These are phyloP conservation scores for Auriculariales sp. DNA, from an alignment of 768 basidiomycete genomes.

Conservation along the genomic window DNA sequence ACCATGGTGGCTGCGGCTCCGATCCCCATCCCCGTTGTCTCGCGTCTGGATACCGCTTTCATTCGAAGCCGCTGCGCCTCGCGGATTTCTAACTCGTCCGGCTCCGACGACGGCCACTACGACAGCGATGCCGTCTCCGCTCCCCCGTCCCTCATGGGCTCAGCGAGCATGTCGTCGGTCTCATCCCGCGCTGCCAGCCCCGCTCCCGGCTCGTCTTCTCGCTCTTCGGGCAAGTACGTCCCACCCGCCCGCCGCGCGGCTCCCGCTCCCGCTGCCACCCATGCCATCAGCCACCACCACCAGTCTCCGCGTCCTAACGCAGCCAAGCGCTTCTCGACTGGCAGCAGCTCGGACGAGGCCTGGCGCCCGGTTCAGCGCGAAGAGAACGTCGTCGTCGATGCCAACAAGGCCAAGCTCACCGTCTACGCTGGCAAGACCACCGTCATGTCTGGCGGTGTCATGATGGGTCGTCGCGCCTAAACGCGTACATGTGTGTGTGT, in stretches of 20 bases:
- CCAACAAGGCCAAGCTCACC: constrained; percentile 61
- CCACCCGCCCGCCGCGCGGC: constrained; percentile 30
- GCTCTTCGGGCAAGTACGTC: constrained; percentile 55
- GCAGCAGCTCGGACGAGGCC: constrained; percentile 21
- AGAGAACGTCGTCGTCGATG: constrained; percentile 59
- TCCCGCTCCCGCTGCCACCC: constrained; percentile 13
- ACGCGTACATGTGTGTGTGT: too few species aligned
- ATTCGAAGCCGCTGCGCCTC: neutral
- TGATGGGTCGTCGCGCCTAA: constrained; percentile 24
- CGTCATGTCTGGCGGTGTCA: constrained; percentile 75
- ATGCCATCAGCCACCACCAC: constrained; percentile 17
- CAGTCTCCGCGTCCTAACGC: constrained; percentile 2
- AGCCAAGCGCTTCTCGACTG: neutral
- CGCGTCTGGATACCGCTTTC: neutral
- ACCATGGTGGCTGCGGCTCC: too few species aligned
- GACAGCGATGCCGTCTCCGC: neutral
- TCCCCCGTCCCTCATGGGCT: constrained; percentile 14
- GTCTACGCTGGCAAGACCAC: constrained; percentile 83
- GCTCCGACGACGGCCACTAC: neutral
- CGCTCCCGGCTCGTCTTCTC: constrained; percentile 42
- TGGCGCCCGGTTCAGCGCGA: constrained; percentile 20
- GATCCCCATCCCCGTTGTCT: constrained; percentile 5
- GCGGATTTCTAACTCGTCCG: neutral
- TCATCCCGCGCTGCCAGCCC: constrained; percentile 40
- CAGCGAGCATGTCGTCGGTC: constrained; percentile 43